phyloP scores from a whole-genome alignment of 2,329 filamentous ascomycete genomes.

The Aspergillus neoniger region DNA sequence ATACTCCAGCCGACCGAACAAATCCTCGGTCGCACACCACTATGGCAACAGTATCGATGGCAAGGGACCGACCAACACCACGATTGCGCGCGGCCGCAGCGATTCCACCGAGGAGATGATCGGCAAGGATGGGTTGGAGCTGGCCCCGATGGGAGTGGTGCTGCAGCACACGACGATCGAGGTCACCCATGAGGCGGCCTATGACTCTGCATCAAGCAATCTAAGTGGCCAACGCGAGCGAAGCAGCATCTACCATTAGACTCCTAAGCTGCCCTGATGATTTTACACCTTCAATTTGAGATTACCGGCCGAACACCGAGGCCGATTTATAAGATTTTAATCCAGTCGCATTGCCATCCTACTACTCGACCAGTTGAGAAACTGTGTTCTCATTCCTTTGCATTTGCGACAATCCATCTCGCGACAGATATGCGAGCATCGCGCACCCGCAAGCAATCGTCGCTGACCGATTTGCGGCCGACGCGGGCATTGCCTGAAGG shows the following conservation, averaged over 20 bases:
- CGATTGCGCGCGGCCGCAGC: conserved; percentile 3
- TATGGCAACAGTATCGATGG: neutral
- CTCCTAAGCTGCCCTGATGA: neutral
- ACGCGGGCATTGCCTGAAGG: too few relatives aligned
- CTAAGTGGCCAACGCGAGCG: conserved; percentile 57
- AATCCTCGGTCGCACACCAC: conserved; percentile 1
- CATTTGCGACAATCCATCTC: too few relatives aligned
- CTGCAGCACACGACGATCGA: conserved; percentile 7
- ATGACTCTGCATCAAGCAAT: conserved; percentile 53
- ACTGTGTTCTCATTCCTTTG: too few relatives aligned
- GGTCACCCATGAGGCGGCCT: conserved; percentile 4
- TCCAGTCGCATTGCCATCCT: too few relatives aligned
- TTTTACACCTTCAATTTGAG: neutral
- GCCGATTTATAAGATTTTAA: too few relatives aligned
- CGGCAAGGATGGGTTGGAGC: conserved; percentile 4
- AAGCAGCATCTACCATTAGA: conserved; percentile 39
- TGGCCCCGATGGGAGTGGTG: conserved; percentile 8
- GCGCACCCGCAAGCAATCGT: too few relatives aligned
- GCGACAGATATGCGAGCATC: too few relatives aligned
- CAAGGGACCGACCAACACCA: conserved; percentile 4
- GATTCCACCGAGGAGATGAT: conserved; percentile 9
- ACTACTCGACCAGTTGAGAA: too few relatives aligned
- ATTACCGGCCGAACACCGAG: neutral
- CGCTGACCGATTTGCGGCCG: too few relatives aligned
- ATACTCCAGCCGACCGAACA: conserved; percentile 4